These are phyloP conservation scores for Dipsacomyces acuminosporus DNA, from an alignment of 371 early-diverging fungal species.

Conservation along the genomic window DNA sequence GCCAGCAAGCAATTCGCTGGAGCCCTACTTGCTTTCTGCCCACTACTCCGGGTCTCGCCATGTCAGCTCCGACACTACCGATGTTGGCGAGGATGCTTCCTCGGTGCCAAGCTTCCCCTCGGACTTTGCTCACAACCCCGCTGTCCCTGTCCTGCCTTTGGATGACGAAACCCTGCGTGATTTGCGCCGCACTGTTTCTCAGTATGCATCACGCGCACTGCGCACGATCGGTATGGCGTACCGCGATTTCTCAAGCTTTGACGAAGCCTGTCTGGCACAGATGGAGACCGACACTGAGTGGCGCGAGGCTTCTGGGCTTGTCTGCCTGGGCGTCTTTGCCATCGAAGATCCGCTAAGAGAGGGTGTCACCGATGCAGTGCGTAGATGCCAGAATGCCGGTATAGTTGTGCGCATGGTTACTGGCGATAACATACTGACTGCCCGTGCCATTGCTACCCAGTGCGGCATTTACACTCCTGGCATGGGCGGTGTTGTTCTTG, in stretches of 20 bases:
- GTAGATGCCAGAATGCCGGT: slow-evolving; percentile 79
- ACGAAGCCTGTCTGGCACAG: slow-evolving; percentile 48
- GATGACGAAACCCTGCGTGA: slow-evolving; percentile 43
- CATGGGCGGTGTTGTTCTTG: slow-evolving; percentile 80
- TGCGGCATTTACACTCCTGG: slow-evolving; percentile 75
- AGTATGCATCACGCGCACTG: slow-evolving; percentile 82
- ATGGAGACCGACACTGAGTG: slow-evolving; percentile 44
- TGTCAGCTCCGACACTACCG: slow-evolving; percentile 39
- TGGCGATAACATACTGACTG: slow-evolving; percentile 91
- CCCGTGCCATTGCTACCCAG: slow-evolving; percentile 84
- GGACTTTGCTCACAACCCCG: slow-evolving; percentile 41
- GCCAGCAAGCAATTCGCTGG: not conserved
- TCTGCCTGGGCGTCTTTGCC: slow-evolving; percentile 82
- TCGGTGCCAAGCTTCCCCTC: slow-evolving; percentile 16
- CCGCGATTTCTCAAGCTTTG: slow-evolving; percentile 61
- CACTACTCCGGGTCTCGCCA: slow-evolving; percentile 34
- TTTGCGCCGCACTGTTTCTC: slow-evolving; percentile 60
- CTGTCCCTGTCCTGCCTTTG: slow-evolving; percentile 42
- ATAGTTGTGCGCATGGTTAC: slow-evolving; percentile 95
- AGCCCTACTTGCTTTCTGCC: slow-evolving; percentile 39
- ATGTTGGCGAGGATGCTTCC: slow-evolving; percentile 31
- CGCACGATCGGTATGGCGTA: slow-evolving; percentile 88
- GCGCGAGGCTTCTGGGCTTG: slow-evolving; percentile 51
- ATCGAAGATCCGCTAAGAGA: slow-evolving; percentile 92
- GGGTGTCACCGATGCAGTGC: slow-evolving; percentile 83